phyloP scores from a whole-genome alignment of 768 basidiomycete genomes.

The Fomitopsis pulvina region DNA sequence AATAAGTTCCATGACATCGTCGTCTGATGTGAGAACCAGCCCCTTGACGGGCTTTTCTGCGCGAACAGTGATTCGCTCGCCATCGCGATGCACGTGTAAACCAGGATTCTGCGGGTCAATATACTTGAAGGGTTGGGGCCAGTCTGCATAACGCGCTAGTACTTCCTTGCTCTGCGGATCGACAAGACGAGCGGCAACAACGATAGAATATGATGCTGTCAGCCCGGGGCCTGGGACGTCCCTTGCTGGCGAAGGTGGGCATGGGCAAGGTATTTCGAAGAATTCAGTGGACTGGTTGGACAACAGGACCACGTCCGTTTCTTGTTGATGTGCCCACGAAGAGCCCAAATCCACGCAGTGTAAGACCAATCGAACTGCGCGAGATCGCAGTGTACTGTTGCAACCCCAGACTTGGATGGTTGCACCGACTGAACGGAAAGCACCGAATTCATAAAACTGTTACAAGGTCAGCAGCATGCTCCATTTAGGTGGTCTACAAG shows the following conservation, averaged over 20 bases:
- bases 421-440: slow-evolving; percentile 57
- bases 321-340: slow-evolving; percentile 24
- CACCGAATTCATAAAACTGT: slow-evolving; percentile 38
- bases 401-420: slow-evolving; percentile 80
- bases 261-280: slow-evolving; percentile 23
- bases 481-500: no score
- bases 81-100: slow-evolving; percentile 26
- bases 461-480: no score
- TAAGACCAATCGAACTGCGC: slow-evolving; percentile 54
- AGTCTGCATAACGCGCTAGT: slow-evolving; percentile 67
- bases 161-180: slow-evolving; percentile 43
- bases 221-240: slow-evolving; percentile 4
- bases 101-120: slow-evolving; percentile 25
- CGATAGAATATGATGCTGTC: slow-evolving; percentile 34
- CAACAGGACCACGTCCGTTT: slow-evolving; percentile 19
- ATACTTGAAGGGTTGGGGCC: slow-evolving; percentile 34
- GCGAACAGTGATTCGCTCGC: slow-evolving; percentile 48
- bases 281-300: slow-evolving; percentile 38
- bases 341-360: slow-evolving; percentile 50
- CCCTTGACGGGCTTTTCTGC: slow-evolving; percentile 73
- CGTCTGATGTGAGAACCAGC: slow-evolving; percentile 70
- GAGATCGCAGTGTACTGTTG: slow-evolving; percentile 59
- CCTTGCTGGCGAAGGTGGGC: slow-evolving; percentile 1
- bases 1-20: slow-evolving; percentile 37
- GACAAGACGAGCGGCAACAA: slow-evolving; percentile 62